Percentiles rank a stretch among this genome's conserved stretches.
Evolutionary conservation across 768 basidiomycete species (phyloP).

Genomic region (Pisolithus microcarpus): DNA sequence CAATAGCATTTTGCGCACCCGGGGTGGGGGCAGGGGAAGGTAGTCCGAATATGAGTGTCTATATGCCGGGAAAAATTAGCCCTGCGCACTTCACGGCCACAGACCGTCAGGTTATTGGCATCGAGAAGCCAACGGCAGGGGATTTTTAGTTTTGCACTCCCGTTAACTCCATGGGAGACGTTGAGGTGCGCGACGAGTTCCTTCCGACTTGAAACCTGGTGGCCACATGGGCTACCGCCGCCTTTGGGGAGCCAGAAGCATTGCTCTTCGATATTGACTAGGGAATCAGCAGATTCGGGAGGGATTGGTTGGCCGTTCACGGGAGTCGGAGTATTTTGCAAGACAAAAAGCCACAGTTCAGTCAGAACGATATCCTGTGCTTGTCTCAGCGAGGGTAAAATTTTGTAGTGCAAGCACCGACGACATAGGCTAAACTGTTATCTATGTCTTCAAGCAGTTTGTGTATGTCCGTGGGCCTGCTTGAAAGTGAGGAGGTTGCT

Average conservation of each 20-base stretch:
- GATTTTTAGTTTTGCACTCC: neutral
- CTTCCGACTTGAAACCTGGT: neutral
- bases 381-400: too few relatives aligned
- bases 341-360: too few relatives aligned
- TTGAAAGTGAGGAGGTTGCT: too few relatives aligned
- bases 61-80: conserved; percentile 7
- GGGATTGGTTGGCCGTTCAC: too few relatives aligned
- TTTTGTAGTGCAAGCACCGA: too few relatives aligned
- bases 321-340: too few relatives aligned
- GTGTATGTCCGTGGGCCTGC: too few relatives aligned
- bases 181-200: neutral
- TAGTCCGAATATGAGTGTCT: neutral
- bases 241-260: neutral
- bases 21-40: neutral
- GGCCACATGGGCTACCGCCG: neutral
- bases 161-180: neutral
- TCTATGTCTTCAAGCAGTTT: too few relatives aligned
- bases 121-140: neutral
- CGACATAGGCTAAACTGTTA: too few relatives aligned
- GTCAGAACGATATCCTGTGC: too few relatives aligned
- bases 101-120: neutral
- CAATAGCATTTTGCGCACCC: conserved; percentile 3
- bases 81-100: neutral
- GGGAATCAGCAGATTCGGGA: too few relatives aligned
- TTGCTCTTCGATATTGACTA: neutral